These are phyloP conservation scores for Reutealis trisperma DNA, from an alignment of 345 rosid species.

Conservation along the genomic window DNA sequence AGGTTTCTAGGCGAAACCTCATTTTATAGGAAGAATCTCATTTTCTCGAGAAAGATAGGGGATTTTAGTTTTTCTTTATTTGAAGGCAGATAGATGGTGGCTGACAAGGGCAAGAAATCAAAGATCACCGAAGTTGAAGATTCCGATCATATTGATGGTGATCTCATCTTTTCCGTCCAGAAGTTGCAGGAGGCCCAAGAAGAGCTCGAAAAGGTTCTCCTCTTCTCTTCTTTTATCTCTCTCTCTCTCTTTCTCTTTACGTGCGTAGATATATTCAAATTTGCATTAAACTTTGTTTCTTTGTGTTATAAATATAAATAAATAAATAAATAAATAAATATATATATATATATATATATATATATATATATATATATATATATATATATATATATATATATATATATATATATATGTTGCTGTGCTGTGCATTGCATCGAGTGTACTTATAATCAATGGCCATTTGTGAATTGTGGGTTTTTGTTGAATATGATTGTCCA, in stretches of 20 bases:
- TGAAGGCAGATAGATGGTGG: constrained; percentile 20
- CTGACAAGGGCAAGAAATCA: constrained; percentile 38
- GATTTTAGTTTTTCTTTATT: neutral
- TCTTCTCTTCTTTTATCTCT: too few relatives aligned
- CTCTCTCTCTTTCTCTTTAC: too few relatives aligned
- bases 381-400: neutral
- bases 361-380: neutral
- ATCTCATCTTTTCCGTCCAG: constrained; percentile 31
- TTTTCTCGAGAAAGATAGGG: constrained; percentile 13
- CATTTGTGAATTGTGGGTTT: neutral
- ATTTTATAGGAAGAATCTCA: too few relatives aligned
- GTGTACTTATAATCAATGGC: neutral
- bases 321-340: too few relatives aligned
- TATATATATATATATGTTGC: neutral
- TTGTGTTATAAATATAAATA: too few relatives aligned
- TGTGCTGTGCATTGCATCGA: neutral
- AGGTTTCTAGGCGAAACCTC: neutral
- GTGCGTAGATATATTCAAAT: neutral
- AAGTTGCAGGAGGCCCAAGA: constrained; percentile 43
- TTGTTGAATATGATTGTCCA: neutral
- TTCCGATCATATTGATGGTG: constrained; percentile 20
- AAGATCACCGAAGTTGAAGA: constrained; percentile 29
- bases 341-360: neutral
- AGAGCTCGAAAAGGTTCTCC: constrained; percentile 33
- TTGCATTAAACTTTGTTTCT: too few relatives aligned